These are phyloP conservation scores for Discostella stelligeroides DNA, from an alignment of 108 stramenopile species.

Conservation along the genomic window DNA sequence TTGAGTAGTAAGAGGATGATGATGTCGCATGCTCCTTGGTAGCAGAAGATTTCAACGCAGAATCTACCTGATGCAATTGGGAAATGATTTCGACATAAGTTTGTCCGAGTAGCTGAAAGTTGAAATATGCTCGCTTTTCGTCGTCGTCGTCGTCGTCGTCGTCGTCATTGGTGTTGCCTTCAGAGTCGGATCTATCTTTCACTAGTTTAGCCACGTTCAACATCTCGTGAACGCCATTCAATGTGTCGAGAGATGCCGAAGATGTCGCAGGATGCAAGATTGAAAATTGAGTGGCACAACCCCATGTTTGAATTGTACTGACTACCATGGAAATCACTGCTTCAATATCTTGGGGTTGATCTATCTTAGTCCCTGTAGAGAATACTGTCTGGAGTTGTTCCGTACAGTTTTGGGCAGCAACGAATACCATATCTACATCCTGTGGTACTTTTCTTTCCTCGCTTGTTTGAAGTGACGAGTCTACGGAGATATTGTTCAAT, in stretches of 20 bases:
- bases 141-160: neutral
- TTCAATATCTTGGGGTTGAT: constrained; percentile 15
- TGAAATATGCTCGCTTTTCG: neutral
- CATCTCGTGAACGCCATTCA: constrained; percentile 36
- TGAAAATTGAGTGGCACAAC: constrained; percentile 26
- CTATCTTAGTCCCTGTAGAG: constrained; percentile 10
- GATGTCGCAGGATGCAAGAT: neutral
- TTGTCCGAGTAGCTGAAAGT: constrained; percentile 27
- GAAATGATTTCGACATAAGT: constrained; percentile 19
- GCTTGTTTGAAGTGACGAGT: neutral
- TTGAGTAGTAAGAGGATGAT: constrained; percentile 11
- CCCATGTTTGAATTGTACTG: constrained; percentile 27
- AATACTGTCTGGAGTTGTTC: constrained; percentile 18
- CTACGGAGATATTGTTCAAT: neutral
- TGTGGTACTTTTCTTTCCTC: neutral
- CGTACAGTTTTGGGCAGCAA: constrained; percentile 33
- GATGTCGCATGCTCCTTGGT: neutral
- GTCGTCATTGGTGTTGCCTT: neutral
- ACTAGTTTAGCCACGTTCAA: constrained; percentile 9
- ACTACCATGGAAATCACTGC: constrained; percentile 26
- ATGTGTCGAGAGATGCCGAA: constrained; percentile 6
- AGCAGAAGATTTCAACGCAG: constrained; percentile 6
- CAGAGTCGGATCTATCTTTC: neutral
- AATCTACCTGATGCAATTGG: constrained; percentile 38
- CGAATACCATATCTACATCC: constrained; percentile 18